These are phyloP conservation scores for Raffaelea ambrosiae DNA, from an alignment of 2,329 filamentous ascomycete genomes.

Conservation along the genomic window DNA sequence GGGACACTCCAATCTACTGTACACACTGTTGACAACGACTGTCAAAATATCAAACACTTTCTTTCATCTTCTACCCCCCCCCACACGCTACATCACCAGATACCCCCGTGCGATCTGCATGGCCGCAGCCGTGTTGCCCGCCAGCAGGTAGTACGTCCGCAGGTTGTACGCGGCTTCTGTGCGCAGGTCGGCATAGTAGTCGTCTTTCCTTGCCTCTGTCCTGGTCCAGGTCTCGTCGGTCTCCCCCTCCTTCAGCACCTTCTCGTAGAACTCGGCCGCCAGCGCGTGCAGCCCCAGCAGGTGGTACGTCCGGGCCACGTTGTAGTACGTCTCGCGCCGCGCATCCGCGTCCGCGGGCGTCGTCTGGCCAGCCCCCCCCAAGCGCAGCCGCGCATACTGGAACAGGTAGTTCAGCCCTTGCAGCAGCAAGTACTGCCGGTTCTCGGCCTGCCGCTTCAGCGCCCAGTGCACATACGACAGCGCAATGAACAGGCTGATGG, in stretches of 20 bases:
- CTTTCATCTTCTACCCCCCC: neutral
- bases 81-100: conserved; percentile 37
- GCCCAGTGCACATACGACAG: conserved; percentile 82
- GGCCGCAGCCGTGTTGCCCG: conserved; percentile 54
- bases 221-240: conserved; percentile 5
- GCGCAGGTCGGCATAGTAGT: conserved; percentile 46
- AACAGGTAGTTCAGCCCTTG: conserved; percentile 79
- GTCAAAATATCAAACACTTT: no score
- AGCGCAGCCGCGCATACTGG: conserved; percentile 58
- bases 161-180: conserved; percentile 68
- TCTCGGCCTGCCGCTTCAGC: conserved; percentile 82
- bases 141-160: conserved; percentile 56
- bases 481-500: conserved; percentile 73
- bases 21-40: no score
- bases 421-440: conserved; percentile 77
- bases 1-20: no score
- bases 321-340: conserved; percentile 72
- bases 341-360: conserved; percentile 17
- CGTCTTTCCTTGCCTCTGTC: conserved; percentile 10
- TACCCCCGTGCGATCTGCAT: conserved; percentile 51
- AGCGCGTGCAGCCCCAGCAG: conserved; percentile 64
- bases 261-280: conserved; percentile 61
- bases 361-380: conserved; percentile 16
- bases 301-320: conserved; percentile 69
- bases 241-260: conserved; percentile 32